Evolutionary conservation across 2,329 filamentous ascomycete species (phyloP).

Genomic region (Coniella vitis): DNA sequence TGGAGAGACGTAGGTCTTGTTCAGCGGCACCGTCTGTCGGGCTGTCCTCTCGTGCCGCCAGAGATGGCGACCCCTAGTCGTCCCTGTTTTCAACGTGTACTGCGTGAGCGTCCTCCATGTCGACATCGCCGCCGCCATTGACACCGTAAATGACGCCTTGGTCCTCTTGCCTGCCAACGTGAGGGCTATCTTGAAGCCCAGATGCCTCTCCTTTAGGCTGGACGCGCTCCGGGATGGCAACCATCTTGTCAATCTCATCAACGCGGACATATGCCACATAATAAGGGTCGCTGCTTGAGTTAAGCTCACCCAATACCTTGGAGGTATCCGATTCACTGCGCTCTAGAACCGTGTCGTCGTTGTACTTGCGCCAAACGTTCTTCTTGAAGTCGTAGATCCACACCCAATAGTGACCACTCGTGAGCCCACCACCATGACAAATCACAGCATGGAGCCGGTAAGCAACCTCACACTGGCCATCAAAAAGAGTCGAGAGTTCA

Average conservation of each 20-base stretch:
- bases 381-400: slow-evolving; percentile 87
- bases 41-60: too few species aligned
- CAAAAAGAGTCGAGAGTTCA: slow-evolving; percentile 48
- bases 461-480: slow-evolving; percentile 54
- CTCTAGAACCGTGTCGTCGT: slow-evolving; percentile 75
- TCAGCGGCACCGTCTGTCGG: too few species aligned
- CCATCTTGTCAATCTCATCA: slow-evolving; percentile 22
- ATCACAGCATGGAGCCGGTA: slow-evolving; percentile 90
- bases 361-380: slow-evolving; percentile 85
- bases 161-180: too few species aligned
- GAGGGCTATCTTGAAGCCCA: too few species aligned
- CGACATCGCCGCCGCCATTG: neutral
- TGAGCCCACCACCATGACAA: slow-evolving; percentile 71
- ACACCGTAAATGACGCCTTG: neutral
- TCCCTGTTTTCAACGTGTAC: slow-evolving; percentile 8
- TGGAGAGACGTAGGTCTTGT: too few species aligned
- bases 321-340: slow-evolving; percentile 46
- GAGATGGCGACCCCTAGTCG: neutral
- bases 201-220: neutral
- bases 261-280: slow-evolving; percentile 30
- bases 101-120: neutral
- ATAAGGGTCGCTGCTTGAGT: slow-evolving; percentile 62
- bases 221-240: slow-evolving; percentile 20
- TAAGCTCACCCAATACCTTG: slow-evolving; percentile 63
- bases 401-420: slow-evolving; percentile 90